Evolutionary conservation across 495 filamentous ascomycete species (phyloP).

Genomic region (Xylaria intraflava): DNA sequence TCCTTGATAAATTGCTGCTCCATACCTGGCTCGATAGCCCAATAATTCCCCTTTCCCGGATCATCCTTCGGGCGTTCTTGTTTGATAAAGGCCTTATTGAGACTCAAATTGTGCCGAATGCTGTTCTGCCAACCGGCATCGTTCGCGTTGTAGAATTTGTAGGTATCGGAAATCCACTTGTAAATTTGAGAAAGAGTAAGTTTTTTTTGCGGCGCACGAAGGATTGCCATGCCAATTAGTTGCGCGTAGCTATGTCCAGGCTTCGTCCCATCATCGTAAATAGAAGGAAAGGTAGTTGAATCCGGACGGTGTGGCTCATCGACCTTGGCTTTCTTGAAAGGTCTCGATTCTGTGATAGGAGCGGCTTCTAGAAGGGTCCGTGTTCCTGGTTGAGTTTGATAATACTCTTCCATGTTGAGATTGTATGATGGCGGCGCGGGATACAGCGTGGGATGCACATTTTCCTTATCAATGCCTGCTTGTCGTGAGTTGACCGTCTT

Average conservation of each 20-base stretch:
- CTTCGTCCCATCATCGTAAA: slow-evolving; percentile 84
- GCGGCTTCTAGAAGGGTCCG: slow-evolving; percentile 65
- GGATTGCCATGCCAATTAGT: slow-evolving; percentile 95
- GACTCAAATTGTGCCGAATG: slow-evolving; percentile 94
- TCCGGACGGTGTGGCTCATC: slow-evolving; percentile 56
- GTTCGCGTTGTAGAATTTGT: slow-evolving; percentile 72
- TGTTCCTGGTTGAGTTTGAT: slow-evolving; percentile 56
- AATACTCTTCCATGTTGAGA: slow-evolving; percentile 48
- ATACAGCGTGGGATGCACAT: slow-evolving; percentile 46
- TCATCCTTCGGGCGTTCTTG: slow-evolving; percentile 95
- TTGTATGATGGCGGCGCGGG: slow-evolving; percentile 45
- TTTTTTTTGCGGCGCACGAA: slow-evolving; percentile 74
- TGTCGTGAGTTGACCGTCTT: slow-evolving; percentile 57
- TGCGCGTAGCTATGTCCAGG: slow-evolving; percentile 87
- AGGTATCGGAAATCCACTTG: slow-evolving; percentile 97
- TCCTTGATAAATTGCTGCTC: slow-evolving; percentile 85
- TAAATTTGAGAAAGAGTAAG: slow-evolving; percentile 96
- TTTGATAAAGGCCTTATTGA: slow-evolving; percentile 97
- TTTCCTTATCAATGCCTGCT: slow-evolving; percentile 69
- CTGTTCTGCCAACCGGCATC: slow-evolving; percentile 97
- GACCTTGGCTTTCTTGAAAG: slow-evolving; percentile 54
- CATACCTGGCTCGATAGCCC: slow-evolving; percentile 82
- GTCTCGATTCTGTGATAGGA: slow-evolving; percentile 61
- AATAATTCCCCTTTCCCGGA: slow-evolving; percentile 97
- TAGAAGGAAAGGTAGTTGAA: slow-evolving; percentile 66